Percentiles rank a stretch among this genome's conserved stretches.
Conservation (phyloP, 2,329 filamentous ascomycete genomes). For the Monosporascus sp. region DNA sequence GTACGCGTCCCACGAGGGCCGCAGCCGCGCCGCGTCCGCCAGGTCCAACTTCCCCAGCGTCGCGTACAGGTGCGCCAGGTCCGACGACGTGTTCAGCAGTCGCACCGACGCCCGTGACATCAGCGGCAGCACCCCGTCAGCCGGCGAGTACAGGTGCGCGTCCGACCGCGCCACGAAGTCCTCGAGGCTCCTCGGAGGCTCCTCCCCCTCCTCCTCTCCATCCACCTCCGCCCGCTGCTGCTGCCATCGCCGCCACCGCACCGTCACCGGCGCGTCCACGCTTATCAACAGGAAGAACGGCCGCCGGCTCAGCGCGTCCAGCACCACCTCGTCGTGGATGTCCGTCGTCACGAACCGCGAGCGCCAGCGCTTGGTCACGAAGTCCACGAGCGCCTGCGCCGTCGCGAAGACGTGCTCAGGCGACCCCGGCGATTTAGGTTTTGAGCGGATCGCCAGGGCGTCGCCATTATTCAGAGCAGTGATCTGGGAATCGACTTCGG, state of each 20-base stretch:
- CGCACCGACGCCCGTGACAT: constrained; percentile 78
- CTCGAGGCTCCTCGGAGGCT: constrained; percentile 38
- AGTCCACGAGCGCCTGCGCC: constrained; percentile 68
- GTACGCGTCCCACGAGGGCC: constrained; percentile 93
- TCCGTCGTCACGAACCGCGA: constrained; percentile 82
- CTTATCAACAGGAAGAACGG: constrained; percentile 93
- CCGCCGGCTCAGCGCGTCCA: constrained; percentile 71
- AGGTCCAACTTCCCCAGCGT: constrained; percentile 73
- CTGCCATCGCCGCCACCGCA: constrained; percentile 77
- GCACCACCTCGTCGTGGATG: constrained; percentile 64
- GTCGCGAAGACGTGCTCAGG: constrained; percentile 44
- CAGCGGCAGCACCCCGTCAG: constrained; percentile 64
- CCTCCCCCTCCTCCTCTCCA: background rate
- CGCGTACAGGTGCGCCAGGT: constrained; percentile 64
- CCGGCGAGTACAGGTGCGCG: constrained; percentile 65
- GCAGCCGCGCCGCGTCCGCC: constrained; percentile 69
- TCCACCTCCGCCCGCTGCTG: constrained; percentile 3
- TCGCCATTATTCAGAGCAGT: background rate
- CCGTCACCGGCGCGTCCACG: constrained; percentile 80
- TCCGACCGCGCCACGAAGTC: constrained; percentile 60
- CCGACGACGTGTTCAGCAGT: constrained; percentile 77
- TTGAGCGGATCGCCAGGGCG: background rate
- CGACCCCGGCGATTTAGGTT: constrained; percentile 1
- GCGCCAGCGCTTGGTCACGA: constrained; percentile 80
- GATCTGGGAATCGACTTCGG: background rate